Percentiles rank a stretch among this genome's conserved stretches.
These are phyloP conservation scores for Coemansia sp. DNA, from an alignment of 192 early-diverging fungal genomes.

Conservation along the genomic window DNA sequence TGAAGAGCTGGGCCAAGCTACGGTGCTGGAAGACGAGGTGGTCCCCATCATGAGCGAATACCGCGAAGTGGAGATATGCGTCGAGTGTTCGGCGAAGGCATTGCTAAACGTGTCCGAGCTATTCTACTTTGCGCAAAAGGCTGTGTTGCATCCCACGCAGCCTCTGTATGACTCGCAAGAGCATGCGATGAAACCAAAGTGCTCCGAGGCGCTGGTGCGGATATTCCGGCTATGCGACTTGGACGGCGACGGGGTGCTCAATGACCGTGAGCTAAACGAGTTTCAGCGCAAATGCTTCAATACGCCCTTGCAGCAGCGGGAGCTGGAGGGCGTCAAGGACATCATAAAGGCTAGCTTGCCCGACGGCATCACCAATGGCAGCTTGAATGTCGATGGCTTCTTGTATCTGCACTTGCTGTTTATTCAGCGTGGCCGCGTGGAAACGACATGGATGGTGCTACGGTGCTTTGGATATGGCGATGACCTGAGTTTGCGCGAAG, in stretches of 20 bases:
- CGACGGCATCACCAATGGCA: conserved; percentile 78
- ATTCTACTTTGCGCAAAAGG: conserved; percentile 99
- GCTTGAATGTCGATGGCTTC: conserved; percentile 93
- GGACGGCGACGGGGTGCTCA: conserved; percentile 88
- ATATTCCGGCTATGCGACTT: conserved; percentile 96
- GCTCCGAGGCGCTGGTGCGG: conserved; percentile 84
- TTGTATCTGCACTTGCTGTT: conserved; percentile 93
- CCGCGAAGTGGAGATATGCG: conserved; percentile 98
- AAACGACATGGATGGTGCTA: conserved; percentile 98
- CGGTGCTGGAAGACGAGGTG: conserved; percentile 88
- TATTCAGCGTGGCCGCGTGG: conserved; percentile 93
- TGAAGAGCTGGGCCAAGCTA: conserved; percentile 80
- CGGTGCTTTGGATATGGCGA: conserved; percentile 96
- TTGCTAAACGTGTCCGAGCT: conserved; percentile 95
- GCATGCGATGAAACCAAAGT: conserved; percentile 82
- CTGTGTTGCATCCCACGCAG: conserved; percentile 94
- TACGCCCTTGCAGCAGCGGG: conserved; percentile 89
- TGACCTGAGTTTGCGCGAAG: conserved; percentile 87
- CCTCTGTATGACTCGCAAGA: conserved; percentile 95
- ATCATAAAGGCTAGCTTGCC: conserved; percentile 88
- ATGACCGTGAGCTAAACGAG: conserved; percentile 94
- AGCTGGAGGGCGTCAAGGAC: conserved; percentile 94
- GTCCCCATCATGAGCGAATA: conserved; percentile 99
- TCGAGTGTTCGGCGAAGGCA: conserved; percentile 97
- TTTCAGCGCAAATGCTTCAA: conserved; percentile 96